Evolutionary conservation across 2,329 filamentous ascomycete species (phyloP).

Genomic region (Xylariaceae sp.): DNA sequence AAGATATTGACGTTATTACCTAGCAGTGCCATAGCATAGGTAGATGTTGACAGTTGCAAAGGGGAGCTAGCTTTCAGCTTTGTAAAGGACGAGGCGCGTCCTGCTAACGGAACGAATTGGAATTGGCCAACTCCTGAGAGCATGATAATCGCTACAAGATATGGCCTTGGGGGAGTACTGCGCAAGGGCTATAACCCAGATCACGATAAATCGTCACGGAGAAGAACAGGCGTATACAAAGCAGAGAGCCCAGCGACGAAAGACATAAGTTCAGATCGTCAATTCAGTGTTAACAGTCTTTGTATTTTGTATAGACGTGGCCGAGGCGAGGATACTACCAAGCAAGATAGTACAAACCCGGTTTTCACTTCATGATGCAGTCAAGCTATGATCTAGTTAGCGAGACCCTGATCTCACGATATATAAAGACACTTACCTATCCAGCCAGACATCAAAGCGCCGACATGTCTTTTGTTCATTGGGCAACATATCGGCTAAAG

Average conservation of each 20-base stretch:
- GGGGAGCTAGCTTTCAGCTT: too few species aligned
- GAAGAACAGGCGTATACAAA: not conserved
- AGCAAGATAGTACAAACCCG: not conserved
- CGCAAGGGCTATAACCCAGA: not conserved
- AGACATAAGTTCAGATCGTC: not conserved
- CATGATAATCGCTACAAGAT: not conserved
- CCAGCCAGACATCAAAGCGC: constrained; percentile 19
- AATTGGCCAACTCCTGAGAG: too few species aligned
- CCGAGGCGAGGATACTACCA: not conserved
- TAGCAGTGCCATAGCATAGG: too few species aligned
- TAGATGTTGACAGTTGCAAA: too few species aligned
- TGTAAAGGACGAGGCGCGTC: not conserved
- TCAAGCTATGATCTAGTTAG: constrained; percentile 7
- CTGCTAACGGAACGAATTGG: too few species aligned
- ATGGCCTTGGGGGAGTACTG: not conserved
- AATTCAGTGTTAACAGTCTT: not conserved
- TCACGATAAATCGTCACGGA: not conserved
- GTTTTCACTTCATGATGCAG: not conserved
- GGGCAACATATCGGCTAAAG: constrained; percentile 33
- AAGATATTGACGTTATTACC: too few species aligned
- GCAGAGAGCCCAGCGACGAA: not conserved
- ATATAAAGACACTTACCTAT: constrained; percentile 11
- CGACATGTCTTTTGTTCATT: constrained; percentile 31
- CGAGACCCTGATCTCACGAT: not conserved
- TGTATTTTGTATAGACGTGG: not conserved